phyloP scores from a whole-genome alignment of 139 green algal species.

The Tetratostichococcus sp. region DNA sequence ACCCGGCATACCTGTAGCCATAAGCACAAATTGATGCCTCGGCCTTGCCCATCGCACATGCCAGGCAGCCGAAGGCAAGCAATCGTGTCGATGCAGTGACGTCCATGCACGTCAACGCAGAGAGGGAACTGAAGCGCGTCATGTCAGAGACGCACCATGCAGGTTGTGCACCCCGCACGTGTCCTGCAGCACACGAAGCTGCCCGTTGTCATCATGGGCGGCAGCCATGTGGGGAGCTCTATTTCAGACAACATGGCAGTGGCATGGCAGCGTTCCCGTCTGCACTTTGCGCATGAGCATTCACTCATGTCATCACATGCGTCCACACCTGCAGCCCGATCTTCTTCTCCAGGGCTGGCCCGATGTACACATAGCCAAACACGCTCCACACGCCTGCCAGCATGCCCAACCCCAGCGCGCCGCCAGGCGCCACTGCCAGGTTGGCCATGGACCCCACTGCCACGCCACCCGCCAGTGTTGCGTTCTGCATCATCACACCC shows the following conservation, averaged over 20 bases:
- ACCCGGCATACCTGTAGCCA: conserved; percentile 27
- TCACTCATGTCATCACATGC: not conserved
- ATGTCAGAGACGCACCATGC: conserved; percentile 19
- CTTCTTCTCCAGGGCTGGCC: conserved; percentile 36
- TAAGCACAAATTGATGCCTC: too few relatives aligned
- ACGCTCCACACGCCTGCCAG: conserved; percentile 36
- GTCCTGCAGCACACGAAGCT: conserved; percentile 20
- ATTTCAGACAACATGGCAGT: too few relatives aligned
- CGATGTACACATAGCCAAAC: conserved; percentile 39
- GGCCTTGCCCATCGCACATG: too few relatives aligned
- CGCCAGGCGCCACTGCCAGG: conserved; percentile 16
- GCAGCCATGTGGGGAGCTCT: too few relatives aligned
- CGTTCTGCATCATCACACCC: conserved; percentile 54
- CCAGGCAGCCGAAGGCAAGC: too few relatives aligned
- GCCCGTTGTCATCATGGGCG: too few relatives aligned
- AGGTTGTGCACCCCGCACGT: conserved; percentile 72
- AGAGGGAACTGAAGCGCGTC: not conserved
- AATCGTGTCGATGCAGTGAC: too few relatives aligned
- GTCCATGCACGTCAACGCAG: too few relatives aligned
- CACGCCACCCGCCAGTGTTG: conserved; percentile 57
- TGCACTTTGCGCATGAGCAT: not conserved
- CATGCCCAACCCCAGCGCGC: conserved; percentile 42
- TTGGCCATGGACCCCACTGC: conserved; percentile 48
- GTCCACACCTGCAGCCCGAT: conserved; percentile 29
- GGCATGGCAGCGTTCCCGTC: too few relatives aligned